Conservation (phyloP, 192 early-diverging fungal species). For the Coemansia aciculifera region DNA sequence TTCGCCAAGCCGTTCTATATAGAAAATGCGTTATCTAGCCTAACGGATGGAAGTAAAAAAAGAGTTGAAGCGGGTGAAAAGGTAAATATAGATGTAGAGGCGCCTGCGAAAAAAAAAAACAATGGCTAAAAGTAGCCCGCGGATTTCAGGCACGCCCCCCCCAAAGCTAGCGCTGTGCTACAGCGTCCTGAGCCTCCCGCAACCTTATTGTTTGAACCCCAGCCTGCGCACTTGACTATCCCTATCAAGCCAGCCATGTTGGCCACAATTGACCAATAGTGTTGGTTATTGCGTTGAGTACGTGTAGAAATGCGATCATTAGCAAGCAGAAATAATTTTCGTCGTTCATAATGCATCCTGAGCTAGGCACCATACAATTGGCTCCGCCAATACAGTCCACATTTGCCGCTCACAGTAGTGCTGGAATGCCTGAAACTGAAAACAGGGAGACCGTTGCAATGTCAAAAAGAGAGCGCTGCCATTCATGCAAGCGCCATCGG, state of each 20-base stretch:
- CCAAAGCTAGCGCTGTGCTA: neutral
- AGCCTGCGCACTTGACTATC: slow-evolving; percentile 1
- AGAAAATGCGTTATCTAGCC: neutral
- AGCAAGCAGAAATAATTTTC: neutral
- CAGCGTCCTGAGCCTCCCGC: neutral
- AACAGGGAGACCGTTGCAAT: neutral
- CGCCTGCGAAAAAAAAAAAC: neutral
- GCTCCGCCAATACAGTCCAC: neutral
- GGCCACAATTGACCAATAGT: neutral
- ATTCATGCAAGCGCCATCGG: slow-evolving; percentile 11
- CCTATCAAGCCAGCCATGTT: neutral
- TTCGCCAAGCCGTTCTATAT: neutral
- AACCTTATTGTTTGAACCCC: neutral
- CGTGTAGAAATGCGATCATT: slow-evolving; percentile 4
- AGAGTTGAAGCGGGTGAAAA: neutral
- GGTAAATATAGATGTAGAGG: neutral
- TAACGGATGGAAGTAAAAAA: neutral
- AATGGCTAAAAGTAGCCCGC: neutral
- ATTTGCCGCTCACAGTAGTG: neutral
- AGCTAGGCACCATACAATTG: neutral
- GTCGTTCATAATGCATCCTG: neutral
- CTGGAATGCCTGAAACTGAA: neutral
- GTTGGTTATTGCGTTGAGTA: neutral
- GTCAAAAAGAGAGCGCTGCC: neutral
- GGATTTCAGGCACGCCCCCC: slow-evolving; percentile 1